phyloP scores from a whole-genome alignment of 2,329 filamentous ascomycete genomes.

The Phaeosphaeria sp. region DNA sequence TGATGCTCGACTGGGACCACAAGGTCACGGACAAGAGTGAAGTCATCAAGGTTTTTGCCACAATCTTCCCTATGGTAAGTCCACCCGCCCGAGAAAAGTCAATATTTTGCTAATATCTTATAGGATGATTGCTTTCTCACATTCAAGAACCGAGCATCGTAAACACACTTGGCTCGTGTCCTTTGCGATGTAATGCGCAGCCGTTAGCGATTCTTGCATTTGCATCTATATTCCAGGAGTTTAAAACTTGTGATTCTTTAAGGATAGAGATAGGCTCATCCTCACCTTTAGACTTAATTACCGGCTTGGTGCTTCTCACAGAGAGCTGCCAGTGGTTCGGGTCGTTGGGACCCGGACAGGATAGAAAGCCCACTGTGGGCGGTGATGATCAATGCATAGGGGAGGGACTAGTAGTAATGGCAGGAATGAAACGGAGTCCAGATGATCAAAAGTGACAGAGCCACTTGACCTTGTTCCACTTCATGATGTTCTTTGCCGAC shows the following conservation, averaged over 20 bases:
- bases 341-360: conserved; percentile 1
- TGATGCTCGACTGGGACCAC: conserved; percentile 89
- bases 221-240: conserved; percentile 29
- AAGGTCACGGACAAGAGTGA: conserved; percentile 82
- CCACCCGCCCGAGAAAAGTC: background rate
- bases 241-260: conserved; percentile 22
- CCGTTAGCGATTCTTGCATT: conserved; percentile 34
- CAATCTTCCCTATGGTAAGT: conserved; percentile 93
- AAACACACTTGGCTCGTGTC: conserved; percentile 8
- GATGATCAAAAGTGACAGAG: background rate
- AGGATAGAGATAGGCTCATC: conserved; percentile 14
- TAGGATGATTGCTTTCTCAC: conserved; percentile 85
- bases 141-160: conserved; percentile 58
- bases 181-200: conserved; percentile 23
- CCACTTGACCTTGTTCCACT: no score
- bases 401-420: conserved; percentile 18
- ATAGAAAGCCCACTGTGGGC: conserved; percentile 8
- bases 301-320: conserved; percentile 15
- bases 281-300: conserved; percentile 38
- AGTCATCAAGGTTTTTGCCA: conserved; percentile 97
- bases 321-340: conserved; percentile 6
- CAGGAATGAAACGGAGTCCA: conserved; percentile 5
- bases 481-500: no score
- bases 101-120: conserved; percentile 18
- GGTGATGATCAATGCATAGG: conserved; percentile 11